Percentiles rank a stretch among this genome's conserved stretches.
Evolutionary conservation across 805 yeast species (phyloP).

Genomic region (Lipomyces kockii): DNA sequence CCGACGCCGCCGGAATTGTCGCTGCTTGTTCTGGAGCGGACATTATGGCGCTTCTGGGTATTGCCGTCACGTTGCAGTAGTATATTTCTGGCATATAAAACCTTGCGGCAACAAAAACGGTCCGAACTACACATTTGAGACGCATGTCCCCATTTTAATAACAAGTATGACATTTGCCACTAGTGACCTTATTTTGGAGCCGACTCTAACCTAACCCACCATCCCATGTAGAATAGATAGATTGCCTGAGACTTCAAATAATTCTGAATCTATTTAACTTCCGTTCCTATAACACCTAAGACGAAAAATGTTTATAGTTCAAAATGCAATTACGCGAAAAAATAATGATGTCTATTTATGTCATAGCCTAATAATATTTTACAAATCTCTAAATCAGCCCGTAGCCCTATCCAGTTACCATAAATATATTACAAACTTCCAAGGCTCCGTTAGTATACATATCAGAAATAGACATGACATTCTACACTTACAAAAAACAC

Average conservation of each 20-base stretch:
- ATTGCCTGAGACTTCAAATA: too few relatives aligned
- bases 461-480: background rate
- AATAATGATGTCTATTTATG: background rate
- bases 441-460: background rate
- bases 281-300: background rate
- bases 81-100: too few relatives aligned
- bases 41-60: background rate
- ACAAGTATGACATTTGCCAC: background rate
- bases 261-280: too few relatives aligned
- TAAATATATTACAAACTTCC: background rate
- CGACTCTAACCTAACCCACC: background rate
- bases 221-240: too few relatives aligned
- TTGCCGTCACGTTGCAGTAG: too few relatives aligned
- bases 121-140: too few relatives aligned
- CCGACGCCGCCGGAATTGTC: conserved; percentile 31
- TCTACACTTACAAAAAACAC: background rate
- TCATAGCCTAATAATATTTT: background rate
- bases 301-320: background rate
- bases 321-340: background rate
- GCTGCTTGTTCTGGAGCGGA: background rate
- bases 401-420: background rate
- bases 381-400: background rate
- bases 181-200: background rate
- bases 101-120: too few relatives aligned
- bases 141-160: background rate